These are phyloP conservation scores for Umbelopsis vinacea DNA, from an alignment of 192 early-diverging fungal genomes.

Conservation along the genomic window DNA sequence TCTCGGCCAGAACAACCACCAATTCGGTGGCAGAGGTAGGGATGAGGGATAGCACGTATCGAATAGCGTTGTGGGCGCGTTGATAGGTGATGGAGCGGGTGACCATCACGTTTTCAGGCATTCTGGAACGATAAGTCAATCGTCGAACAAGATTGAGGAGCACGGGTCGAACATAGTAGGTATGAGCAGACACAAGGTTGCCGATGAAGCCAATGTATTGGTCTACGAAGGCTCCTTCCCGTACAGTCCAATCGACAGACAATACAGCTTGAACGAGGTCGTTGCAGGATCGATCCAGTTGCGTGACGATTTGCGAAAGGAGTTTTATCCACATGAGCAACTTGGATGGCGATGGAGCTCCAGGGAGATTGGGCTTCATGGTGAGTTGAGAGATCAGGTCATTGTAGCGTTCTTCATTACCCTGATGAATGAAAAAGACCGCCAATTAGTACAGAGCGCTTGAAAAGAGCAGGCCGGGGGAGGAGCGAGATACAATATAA, in stretches of 20 bases:
- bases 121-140: constrained; percentile 52
- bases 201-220: constrained; percentile 67
- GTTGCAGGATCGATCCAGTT: constrained; percentile 49
- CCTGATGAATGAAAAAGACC: constrained; percentile 15
- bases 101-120: constrained; percentile 22
- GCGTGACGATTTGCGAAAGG: constrained; percentile 50
- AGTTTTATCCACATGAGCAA: constrained; percentile 50
- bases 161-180: constrained; percentile 66
- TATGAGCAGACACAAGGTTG: constrained; percentile 78
- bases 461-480: background rate
- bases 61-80: constrained; percentile 65
- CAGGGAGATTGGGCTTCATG: constrained; percentile 22
- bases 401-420: constrained; percentile 34
- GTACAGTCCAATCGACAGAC: constrained; percentile 59
- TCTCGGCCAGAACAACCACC: constrained; percentile 59
- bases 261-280: constrained; percentile 65
- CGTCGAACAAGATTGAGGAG: constrained; percentile 59
- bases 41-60: constrained; percentile 65
- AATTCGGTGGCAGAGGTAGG: constrained; percentile 73
- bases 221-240: constrained; percentile 55
- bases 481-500: constrained; percentile 2
- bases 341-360: constrained; percentile 29
- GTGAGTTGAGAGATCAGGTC: constrained; percentile 33
- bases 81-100: constrained; percentile 49
- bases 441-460: background rate